phyloP scores from a whole-genome alignment of 805 yeast species.

The Cephaloascus albidus region DNA sequence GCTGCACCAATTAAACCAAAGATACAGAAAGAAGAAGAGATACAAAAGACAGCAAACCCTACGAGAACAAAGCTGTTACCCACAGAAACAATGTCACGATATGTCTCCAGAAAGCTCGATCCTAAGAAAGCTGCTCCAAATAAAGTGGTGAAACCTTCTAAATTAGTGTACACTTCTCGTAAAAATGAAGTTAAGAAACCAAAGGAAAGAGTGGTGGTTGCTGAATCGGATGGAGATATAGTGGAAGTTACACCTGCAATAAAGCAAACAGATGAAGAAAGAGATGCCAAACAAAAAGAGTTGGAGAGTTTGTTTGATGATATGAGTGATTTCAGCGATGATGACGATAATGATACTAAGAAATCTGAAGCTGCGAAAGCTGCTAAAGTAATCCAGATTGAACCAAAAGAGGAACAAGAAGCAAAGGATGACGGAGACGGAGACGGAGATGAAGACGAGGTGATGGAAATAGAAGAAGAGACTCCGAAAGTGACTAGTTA shows the following conservation, averaged over 20 bases:
- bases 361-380: conserved; percentile 15
- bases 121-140: neutral
- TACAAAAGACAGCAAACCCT: conserved; percentile 11
- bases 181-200: conserved; percentile 19
- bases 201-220: conserved; percentile 26
- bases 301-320: conserved; percentile 25
- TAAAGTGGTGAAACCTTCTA: neutral
- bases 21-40: conserved; percentile 8
- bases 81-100: neutral
- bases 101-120: neutral
- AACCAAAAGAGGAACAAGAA: neutral
- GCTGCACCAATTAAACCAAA: no score
- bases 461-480: conserved; percentile 4
- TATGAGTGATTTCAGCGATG: conserved; percentile 6
- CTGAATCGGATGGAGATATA: conserved; percentile 8
- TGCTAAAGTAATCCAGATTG: conserved; percentile 11
- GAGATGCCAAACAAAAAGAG: conserved; percentile 9
- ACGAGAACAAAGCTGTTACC: conserved; percentile 14
- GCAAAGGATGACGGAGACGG: conserved; percentile 3
- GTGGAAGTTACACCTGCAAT: conserved; percentile 1
- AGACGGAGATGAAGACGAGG: conserved; percentile 4
- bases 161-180: conserved; percentile 21
- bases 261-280: conserved; percentile 2
- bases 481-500: conserved; percentile 9
- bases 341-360: conserved; percentile 10